These are phyloP conservation scores for Penicillium roqueforti DNA, from an alignment of 495 filamentous ascomycete species.

Conservation along the genomic window DNA sequence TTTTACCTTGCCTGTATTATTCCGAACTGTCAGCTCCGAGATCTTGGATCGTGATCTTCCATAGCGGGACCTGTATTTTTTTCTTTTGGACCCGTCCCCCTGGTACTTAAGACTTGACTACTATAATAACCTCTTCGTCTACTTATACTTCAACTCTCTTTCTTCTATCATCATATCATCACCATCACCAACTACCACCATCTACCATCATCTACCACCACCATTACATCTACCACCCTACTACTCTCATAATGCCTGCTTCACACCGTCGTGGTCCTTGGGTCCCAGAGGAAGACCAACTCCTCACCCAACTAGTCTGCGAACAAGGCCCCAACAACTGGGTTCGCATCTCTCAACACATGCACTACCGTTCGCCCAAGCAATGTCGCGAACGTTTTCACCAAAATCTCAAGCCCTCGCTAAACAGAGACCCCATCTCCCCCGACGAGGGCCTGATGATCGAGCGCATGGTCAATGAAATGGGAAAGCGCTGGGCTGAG, in stretches of 20 bases:
- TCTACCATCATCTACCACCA: background rate
- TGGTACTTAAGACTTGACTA: constrained; percentile 34
- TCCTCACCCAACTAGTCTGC: constrained; percentile 68
- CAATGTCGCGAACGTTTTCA: constrained; percentile 95
- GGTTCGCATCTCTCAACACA: constrained; percentile 78
- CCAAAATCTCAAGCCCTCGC: constrained; percentile 86
- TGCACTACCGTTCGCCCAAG: constrained; percentile 80
- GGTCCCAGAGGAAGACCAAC: constrained; percentile 75
- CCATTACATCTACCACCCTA: too few relatives aligned
- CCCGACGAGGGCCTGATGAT: constrained; percentile 82
- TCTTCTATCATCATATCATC: background rate
- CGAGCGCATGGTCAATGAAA: constrained; percentile 71
- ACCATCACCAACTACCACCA: background rate
- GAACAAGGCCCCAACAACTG: constrained; percentile 82
- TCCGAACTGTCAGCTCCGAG: constrained; percentile 46
- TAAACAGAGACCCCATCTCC: constrained; percentile 91
- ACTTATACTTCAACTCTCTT: constrained; percentile 2
- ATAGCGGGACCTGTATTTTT: constrained; percentile 42
- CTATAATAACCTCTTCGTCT: constrained; percentile 12
- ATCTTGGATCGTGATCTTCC: constrained; percentile 49
- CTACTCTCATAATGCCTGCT: constrained; percentile 37
- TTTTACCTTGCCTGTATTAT: constrained; percentile 20
- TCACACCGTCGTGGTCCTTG: constrained; percentile 80
- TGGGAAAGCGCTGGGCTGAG: constrained; percentile 92
- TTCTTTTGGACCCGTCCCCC: constrained; percentile 41